Conservation (phyloP, 192 early-diverging fungal genomes). For the Cetraspora pellucida region DNA sequence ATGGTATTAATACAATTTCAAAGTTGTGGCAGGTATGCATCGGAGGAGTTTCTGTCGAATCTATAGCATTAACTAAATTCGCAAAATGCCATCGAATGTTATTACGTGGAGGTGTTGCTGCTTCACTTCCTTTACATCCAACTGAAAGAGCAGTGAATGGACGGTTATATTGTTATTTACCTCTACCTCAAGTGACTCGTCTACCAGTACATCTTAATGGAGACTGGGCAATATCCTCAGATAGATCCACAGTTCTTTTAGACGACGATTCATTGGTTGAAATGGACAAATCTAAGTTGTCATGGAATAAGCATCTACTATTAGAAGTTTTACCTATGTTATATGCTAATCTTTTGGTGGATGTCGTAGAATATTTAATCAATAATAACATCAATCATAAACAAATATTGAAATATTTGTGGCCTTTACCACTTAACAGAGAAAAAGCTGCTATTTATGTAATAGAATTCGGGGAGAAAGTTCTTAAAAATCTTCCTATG, state of each 20-base stretch:
- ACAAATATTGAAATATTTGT: not conserved
- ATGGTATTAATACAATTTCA: not conserved
- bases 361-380: not conserved
- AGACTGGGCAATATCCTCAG: not conserved
- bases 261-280: not conserved
- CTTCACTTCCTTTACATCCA: not conserved
- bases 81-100: not conserved
- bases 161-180: constrained; percentile 2
- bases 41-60: not conserved
- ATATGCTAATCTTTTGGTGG: not conserved
- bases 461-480: not conserved
- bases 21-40: not conserved
- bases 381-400: not conserved
- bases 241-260: not conserved
- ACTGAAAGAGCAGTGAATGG: not conserved
- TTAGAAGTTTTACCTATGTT: not conserved
- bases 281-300: not conserved
- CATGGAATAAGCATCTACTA: not conserved
- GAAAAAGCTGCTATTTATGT: not conserved
- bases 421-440: not conserved
- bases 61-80: not conserved
- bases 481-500: not conserved
- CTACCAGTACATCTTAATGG: constrained; percentile 1
- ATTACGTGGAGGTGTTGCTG: not conserved
- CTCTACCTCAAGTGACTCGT: not conserved